phyloP scores from a whole-genome alignment of 2,329 filamentous ascomycete genomes.

The Cladobotryum mycophilum region DNA sequence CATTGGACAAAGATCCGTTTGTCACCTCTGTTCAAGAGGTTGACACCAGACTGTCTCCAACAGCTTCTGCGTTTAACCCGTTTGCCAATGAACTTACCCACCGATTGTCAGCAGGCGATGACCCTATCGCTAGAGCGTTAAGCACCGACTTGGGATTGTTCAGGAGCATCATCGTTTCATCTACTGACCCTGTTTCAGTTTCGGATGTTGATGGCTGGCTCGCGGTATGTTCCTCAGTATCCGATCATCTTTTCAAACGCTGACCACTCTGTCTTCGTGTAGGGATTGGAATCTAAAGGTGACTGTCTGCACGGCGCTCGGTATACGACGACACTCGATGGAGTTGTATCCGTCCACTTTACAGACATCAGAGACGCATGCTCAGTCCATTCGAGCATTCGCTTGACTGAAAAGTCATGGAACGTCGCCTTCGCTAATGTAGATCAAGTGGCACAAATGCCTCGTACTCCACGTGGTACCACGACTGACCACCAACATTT shows the following conservation, averaged over 20 bases:
- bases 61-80: conserved; percentile 56
- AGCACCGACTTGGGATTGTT: conserved; percentile 43
- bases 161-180: conserved; percentile 38
- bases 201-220: conserved; percentile 39
- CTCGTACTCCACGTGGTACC: not conserved
- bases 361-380: conserved; percentile 55
- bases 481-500: not conserved
- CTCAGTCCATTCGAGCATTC: conserved; percentile 41
- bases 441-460: not conserved
- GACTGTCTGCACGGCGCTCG: conserved; percentile 31
- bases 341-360: conserved; percentile 49
- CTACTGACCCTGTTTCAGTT: conserved; percentile 22
- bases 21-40: conserved; percentile 32
- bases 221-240: conserved; percentile 29
- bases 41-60: conserved; percentile 52
- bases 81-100: conserved; percentile 14
- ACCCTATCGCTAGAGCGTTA: conserved; percentile 29
- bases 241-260: not conserved
- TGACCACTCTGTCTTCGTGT: conserved; percentile 8
- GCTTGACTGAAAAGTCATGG: conserved; percentile 41
- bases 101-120: conserved; percentile 16
- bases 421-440: conserved; percentile 18
- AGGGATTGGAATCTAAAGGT: conserved; percentile 35
- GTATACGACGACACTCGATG: conserved; percentile 29
- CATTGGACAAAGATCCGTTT: conserved; percentile 49